Base-by-base conservation (phyloP, 768 basidiomycete genomes). In the Psilocybe tampanensis region DNA sequence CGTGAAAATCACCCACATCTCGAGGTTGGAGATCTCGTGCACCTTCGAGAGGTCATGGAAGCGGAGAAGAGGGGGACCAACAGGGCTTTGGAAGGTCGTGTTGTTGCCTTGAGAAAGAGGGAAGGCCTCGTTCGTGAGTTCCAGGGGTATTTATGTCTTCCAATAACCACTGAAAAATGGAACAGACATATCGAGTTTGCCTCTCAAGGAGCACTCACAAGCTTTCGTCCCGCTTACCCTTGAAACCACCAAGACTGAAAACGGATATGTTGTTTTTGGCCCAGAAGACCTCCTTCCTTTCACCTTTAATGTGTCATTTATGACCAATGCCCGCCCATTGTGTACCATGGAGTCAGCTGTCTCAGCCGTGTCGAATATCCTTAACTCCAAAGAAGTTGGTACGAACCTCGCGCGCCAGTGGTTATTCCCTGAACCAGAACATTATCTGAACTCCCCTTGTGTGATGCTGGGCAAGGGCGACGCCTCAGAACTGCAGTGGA, bases 71-170 rank as follows among this genome's bases (percentile, higher is more conserved):
- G 63, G 8, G 76, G 78, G 3, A 76, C 70, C 36, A 72, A 72
- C 2, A 55, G 69, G 33, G 81, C 79, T 1, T 75, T 82, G 24
- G 80, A 81, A 63, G 80, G 75, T 26, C 67, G 80, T 32, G 76
- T 82, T 1, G 70, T 70, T 3, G 69, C 70, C 11, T 58, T 79
- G n/a, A 65, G 76, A 55, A 81, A 79, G 63, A 64, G 79, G 49
- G 79, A 80, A 60, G 81, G 79, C 2, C 60, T 77, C 33, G 71
- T 82, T 60, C 73, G 80, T 80, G 64, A 65, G 80, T 78, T 21
- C 24, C 42, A 3, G 36, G 32, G 51, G 36, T 17, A 44, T 9
- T 48, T 0, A 17, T 13, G 24, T n/a, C 15, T 33, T 22, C 47
- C 19, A 32, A 45, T 21, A 18, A 13, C 17, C 47, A 52, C n/a